These are phyloP conservation scores for Trametes pubescens DNA, from an alignment of 1,284 basidiomycete species.

Conservation along the genomic window DNA sequence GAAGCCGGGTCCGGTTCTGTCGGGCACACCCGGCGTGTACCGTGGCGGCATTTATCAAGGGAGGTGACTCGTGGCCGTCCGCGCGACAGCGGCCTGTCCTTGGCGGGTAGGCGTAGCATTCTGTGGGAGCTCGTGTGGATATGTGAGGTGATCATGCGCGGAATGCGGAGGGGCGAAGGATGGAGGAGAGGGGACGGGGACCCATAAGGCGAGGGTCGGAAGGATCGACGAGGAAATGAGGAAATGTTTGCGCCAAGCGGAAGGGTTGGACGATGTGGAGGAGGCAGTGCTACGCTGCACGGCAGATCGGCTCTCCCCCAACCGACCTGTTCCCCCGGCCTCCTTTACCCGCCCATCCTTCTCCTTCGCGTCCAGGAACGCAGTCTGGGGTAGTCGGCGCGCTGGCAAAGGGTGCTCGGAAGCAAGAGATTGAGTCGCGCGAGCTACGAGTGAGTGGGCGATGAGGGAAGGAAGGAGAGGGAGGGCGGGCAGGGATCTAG, in stretches of 20 bases:
- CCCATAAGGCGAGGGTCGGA: slow-evolving; percentile 10
- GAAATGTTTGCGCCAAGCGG: background rate
- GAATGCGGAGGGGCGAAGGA: background rate
- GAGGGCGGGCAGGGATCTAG: background rate
- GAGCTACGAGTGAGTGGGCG: background rate
- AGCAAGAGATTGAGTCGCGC: background rate
- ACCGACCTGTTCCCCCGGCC: background rate
- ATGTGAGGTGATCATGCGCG: background rate
- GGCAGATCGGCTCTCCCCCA: background rate
- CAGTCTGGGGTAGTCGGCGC: background rate
- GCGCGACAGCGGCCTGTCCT: background rate
- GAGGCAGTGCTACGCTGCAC: slow-evolving; percentile 8
- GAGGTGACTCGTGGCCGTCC: background rate
- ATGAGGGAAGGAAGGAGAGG: background rate
- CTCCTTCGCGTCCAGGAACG: background rate
- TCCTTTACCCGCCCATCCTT: background rate
- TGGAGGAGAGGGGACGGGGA: background rate
- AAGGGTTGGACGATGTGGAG: slow-evolving; percentile 8
- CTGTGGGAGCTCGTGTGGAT: background rate
- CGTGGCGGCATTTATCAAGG: background rate
- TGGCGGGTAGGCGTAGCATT: background rate
- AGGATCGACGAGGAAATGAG: background rate
- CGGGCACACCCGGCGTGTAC: background rate
- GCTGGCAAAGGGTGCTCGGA: background rate
- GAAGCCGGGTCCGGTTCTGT: background rate